Evolutionary conservation across 306 rosid species (phyloP).

Genomic region (Fagus sylvatica): DNA sequence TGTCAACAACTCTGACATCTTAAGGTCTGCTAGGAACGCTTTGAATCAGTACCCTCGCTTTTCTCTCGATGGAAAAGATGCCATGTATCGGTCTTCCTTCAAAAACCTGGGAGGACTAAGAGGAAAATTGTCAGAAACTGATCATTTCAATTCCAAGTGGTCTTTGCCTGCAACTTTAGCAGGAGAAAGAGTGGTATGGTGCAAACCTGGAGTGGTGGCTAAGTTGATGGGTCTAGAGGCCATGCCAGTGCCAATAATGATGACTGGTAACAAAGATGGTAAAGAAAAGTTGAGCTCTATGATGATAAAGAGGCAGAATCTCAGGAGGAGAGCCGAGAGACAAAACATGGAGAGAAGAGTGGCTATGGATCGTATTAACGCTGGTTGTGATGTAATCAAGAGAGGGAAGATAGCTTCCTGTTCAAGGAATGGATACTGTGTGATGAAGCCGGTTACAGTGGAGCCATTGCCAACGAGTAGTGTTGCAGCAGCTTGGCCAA

Average conservation of each 20-base stretch:
- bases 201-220: slow-evolving; percentile 87
- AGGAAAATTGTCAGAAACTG: slow-evolving; percentile 26
- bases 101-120: slow-evolving; percentile 35
- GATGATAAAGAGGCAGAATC: slow-evolving; percentile 37
- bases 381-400: slow-evolving; percentile 21
- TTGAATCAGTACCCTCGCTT: slow-evolving; percentile 91
- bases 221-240: slow-evolving; percentile 94
- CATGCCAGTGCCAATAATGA: slow-evolving; percentile 51
- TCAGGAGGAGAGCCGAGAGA: slow-evolving; percentile 41
- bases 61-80: slow-evolving; percentile 91
- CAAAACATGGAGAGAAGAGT: slow-evolving; percentile 45
- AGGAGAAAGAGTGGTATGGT: slow-evolving; percentile 83
- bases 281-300: slow-evolving; percentile 35
- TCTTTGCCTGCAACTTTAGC: slow-evolving; percentile 54
- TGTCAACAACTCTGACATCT: slow-evolving; percentile 73
- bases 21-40: slow-evolving; percentile 84
- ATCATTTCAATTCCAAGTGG: slow-evolving; percentile 11
- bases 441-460: slow-evolving; percentile 42
- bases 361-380: slow-evolving; percentile 12
- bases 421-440: slow-evolving; percentile 39
- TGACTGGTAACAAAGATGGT: slow-evolving; percentile 17
- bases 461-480: background rate
- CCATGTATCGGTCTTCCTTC: slow-evolving; percentile 81
- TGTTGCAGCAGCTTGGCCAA: background rate
- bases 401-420: slow-evolving; percentile 32